phyloP scores from a whole-genome alignment of 2,329 filamentous ascomycete genomes.

The Paecilomyces variotii region DNA sequence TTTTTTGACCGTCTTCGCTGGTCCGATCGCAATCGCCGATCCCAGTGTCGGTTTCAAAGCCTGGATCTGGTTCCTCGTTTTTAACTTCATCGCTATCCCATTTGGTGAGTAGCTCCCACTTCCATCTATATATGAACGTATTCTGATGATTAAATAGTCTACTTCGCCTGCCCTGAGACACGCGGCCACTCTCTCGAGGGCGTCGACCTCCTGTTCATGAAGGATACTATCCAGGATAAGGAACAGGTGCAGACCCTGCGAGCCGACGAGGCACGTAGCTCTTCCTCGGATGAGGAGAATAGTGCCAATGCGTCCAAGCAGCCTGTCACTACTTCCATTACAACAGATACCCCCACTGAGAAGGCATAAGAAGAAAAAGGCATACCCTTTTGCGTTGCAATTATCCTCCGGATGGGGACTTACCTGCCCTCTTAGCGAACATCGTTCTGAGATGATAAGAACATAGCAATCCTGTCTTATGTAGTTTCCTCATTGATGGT shows the following conservation, averaged over 20 bases:
- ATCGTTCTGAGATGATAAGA: not conserved
- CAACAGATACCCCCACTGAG: not conserved
- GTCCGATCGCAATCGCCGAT: slow-evolving; percentile 21
- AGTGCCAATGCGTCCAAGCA: not conserved
- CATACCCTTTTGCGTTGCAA: not conserved
- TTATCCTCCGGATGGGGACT: not conserved
- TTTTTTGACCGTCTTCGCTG: slow-evolving; percentile 28
- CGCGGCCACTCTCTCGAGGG: slow-evolving; percentile 20
- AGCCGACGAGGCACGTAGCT: not conserved
- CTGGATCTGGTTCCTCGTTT: slow-evolving; percentile 25
- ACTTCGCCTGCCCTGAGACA: slow-evolving; percentile 21
- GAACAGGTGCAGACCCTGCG: not conserved
- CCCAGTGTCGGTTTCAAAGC: slow-evolving; percentile 25
- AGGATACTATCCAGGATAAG: not conserved
- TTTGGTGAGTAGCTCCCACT: slow-evolving; percentile 8
- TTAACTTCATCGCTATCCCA: slow-evolving; percentile 24
- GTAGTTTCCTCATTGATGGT: too few relatives aligned
- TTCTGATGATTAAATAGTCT: not conserved
- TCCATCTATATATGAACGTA: not conserved
- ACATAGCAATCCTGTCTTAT: too few relatives aligned
- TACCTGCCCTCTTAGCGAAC: not conserved
- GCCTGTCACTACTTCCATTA: not conserved
- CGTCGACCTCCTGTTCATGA: slow-evolving; percentile 13
- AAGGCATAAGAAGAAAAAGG: not conserved
- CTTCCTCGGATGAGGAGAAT: not conserved